Base-by-base conservation (phyloP, 1,284 basidiomycete genomes). In the Sporisorium iseilematis-ciliati region DNA sequence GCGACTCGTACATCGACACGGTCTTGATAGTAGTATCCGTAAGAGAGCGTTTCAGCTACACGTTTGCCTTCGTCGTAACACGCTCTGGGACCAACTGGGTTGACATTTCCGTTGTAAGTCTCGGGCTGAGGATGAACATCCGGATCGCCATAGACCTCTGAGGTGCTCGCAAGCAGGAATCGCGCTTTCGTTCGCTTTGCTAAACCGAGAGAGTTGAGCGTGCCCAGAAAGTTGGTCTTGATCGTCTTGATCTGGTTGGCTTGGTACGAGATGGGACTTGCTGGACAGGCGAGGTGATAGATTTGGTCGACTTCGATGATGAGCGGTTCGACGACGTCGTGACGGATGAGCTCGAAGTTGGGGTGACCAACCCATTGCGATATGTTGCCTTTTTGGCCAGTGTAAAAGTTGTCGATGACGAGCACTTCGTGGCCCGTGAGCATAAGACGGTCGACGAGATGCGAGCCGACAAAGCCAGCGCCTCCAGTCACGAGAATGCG, bases 381-480 rank as follows among this genome's bases (percentile, higher is more conserved):
- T 3, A 97, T 91, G 55, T 94, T 95, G 35, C 93, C 95, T 86
- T 95, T 95, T 58, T 92, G 93, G 21, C 96, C 96, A 23, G 95
- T 97, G 88, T 98, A 98, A 86, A 98, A 98, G 88, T 97, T 97
- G 88, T 98, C 96, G 59, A 98, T 87, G 63, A 98, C 96, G 8
- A 94, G 95, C 76, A 98, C 95, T 86, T 98, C 95, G 86, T 98
- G 96, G 21, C 96, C 96, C 75, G 97, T 90, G 75, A 97, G 90
- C 94, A 99, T 96, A 68, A 98, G 90, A 58, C 96, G 91, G 87
- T 99, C 96, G 20, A 87, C 86, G 6, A 99, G 91, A 87, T 99
- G 96, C 46, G 94, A 96, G 31, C 96, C 96, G 65, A 99, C 95
- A 85, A 99, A 99, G 31, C 95, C 95, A 52, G 96, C 96, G 60